Evolutionary conservation across 345 rosid species (phyloP), one percentile per base, ranked within the genome.

Genomic region (Eutrema heterophyllum): DNA sequence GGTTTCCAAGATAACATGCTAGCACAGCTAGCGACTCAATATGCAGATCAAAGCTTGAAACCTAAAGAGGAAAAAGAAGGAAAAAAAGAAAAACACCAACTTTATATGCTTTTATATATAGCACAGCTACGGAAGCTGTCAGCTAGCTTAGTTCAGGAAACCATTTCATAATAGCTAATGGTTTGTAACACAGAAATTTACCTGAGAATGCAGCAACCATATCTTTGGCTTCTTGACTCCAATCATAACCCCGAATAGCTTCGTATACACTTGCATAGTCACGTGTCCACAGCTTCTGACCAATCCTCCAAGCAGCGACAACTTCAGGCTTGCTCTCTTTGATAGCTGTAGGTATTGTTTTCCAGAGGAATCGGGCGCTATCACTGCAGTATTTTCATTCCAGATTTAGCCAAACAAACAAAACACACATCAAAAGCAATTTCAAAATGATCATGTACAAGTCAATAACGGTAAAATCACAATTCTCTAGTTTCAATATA

Each of bases 361-460:
- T 91, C 97, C 97, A 93, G 15, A 89, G 86, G 71, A 86, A 93
- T 46, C 97, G 84, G 0, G 96, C 88, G 33, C 92, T 86, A 39
- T 88, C 89, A 73, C 98, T 93, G 86, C 72, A 81, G 44, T 29
- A 41, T 15, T 58, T 46, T 50, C 51, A 54, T 39, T 21, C 6
- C 50, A 6, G 18, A 39, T 2, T 46, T 4, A 45, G 61, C 62
- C 18, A 59, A 3, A 70, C 13, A 64, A 44, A 12, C 18, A 49
- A 36, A 30, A 33, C 52, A 10, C 44, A 54, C 30, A 56, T 29
- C 26, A 61, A 33, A 14, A 69, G 6, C 10, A 43, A 66, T 9
- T 40, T 27, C 5, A 71, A 48, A 70, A 58, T 2, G 1, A 5
- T 9, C 29, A 48, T 35, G 49, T 33, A 36, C 21, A 51, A 27